Evolutionary conservation across 352 stramenopile genomes (phyloP).

Genomic region (Aphanomyces cochlioides): DNA sequence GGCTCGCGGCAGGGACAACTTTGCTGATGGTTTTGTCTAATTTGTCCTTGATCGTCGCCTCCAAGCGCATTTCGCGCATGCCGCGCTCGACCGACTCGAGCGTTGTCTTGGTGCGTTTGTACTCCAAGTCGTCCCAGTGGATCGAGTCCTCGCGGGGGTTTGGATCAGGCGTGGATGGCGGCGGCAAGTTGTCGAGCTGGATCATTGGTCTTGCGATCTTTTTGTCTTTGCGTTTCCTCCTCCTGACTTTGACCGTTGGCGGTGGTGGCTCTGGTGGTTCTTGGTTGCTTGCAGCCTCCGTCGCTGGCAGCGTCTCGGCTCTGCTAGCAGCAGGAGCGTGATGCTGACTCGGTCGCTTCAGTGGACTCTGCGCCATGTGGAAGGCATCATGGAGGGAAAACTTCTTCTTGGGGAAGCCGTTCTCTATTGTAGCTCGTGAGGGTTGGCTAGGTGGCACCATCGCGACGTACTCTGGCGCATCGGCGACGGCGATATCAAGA

Average conservation of each 20-base stretch:
- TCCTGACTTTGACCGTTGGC: too few species aligned
- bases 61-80: slow-evolving; percentile 15
- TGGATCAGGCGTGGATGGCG: not conserved
- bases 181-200: slow-evolving; percentile 15
- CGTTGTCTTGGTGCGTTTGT: not conserved
- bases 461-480: slow-evolving; percentile 36
- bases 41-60: slow-evolving; percentile 29
- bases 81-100: slow-evolving; percentile 8
- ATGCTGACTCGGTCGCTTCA: slow-evolving; percentile 54
- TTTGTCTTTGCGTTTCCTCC: too few species aligned
- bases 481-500: slow-evolving; percentile 11
- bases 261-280: too few species aligned
- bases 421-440: slow-evolving; percentile 16
- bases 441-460: slow-evolving; percentile 44
- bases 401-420: slow-evolving; percentile 35
- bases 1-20: slow-evolving; percentile 31
- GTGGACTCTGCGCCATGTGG: slow-evolving; percentile 46
- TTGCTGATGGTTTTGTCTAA: slow-evolving; percentile 39
- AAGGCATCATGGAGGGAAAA: slow-evolving; percentile 51
- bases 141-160: too few species aligned
- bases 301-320: too few species aligned
- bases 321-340: too few species aligned
- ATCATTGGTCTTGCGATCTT: not conserved
- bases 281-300: too few species aligned
- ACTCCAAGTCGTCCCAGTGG: not conserved